Evolutionary conservation across 192 early-diverging fungal species (phyloP), one percentile per base, ranked within the genome.

Genomic region (Lobulomyces angularis): DNA sequence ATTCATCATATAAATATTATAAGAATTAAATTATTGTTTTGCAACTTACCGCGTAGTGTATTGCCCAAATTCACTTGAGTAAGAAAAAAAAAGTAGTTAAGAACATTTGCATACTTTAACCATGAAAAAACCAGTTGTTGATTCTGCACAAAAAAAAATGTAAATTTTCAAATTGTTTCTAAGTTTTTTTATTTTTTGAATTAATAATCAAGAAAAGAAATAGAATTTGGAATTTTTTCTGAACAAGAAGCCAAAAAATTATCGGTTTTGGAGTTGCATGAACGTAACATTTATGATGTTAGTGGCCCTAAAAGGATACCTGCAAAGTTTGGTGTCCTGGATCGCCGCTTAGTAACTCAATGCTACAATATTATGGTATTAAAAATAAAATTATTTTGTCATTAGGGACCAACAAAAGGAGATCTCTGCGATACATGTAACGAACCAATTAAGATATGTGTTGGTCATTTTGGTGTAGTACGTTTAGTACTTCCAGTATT

Each of bases 351-450:
- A 53, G 89, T 83, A 64, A 34, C 68, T 51, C 25, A 22, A 20
- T 22, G 14, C 41, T 34, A 18, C 29, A 14, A 26, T 47, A 24
- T 32, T 54, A 83, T 79, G 85, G 92, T 35, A 76, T 81, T 5
- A 82, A 88, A 2, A 80, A 85, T 54, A 93, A 94, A 53, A 55
- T 58, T n/a, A 66, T 66, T 18, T 64, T 56, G 3, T n/a, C n/a
- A n/a, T n/a, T n/a, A n/a, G n/a, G n/a, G n/a, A n/a, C n/a, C n/a
- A n/a, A n/a, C n/a, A n/a, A n/a, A n/a, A n/a, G n/a, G n/a, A n/a
- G n/a, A n/a, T n/a, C n/a, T n/a, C n/a, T 99, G 95, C 65, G 77
- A 87, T 37, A 99, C 95, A 8, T 99, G 95, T 52, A 81, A 80
- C 16, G 70, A 83, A 53, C 68, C 68, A 43, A 67, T 86, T 51